Conservation (phyloP, 306 rosid genomes). For the Clitoria ternatea region DNA sequence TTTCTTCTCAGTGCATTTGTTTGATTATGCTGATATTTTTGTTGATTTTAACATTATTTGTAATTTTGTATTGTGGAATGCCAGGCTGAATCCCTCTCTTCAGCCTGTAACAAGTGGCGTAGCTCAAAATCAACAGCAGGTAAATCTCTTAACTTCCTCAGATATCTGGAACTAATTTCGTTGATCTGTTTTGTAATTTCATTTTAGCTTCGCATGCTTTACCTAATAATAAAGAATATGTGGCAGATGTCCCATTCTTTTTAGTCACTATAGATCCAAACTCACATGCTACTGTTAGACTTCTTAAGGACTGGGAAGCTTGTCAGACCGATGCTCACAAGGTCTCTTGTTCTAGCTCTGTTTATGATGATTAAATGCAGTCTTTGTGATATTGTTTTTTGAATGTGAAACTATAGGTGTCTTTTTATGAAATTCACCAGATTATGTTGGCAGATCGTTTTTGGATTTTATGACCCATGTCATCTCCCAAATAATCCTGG, state of each 20-base stretch:
- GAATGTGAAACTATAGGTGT: slow-evolving; percentile 6
- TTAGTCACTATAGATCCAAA: slow-evolving; percentile 52
- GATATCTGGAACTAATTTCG: neutral
- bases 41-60: neutral
- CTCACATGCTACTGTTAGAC: slow-evolving; percentile 60
- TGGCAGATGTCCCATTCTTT: slow-evolving; percentile 86
- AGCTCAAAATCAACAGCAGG: slow-evolving; percentile 68
- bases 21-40: neutral
- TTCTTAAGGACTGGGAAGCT: slow-evolving; percentile 74
- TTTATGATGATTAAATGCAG: slow-evolving; percentile 19
- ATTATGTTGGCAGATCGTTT: slow-evolving; percentile 62
- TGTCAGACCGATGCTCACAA: slow-evolving; percentile 49
- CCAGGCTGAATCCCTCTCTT: slow-evolving; percentile 74
- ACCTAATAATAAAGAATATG: slow-evolving; percentile 26
- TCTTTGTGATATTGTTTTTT: slow-evolving; percentile 12
- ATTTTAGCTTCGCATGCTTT: slow-evolving; percentile 1
- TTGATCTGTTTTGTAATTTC: neutral
- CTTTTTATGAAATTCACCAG: slow-evolving; percentile 24
- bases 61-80: slow-evolving; percentile 21
- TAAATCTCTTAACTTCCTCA: slow-evolving; percentile 16
- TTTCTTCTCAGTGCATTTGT: neutral
- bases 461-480: slow-evolving; percentile 96
- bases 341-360: slow-evolving; percentile 45
- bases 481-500: slow-evolving; percentile 89
- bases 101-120: slow-evolving; percentile 83